Conservation (phyloP, 176 grass and related monocot species). For the Aegilops speltoides region DNA sequence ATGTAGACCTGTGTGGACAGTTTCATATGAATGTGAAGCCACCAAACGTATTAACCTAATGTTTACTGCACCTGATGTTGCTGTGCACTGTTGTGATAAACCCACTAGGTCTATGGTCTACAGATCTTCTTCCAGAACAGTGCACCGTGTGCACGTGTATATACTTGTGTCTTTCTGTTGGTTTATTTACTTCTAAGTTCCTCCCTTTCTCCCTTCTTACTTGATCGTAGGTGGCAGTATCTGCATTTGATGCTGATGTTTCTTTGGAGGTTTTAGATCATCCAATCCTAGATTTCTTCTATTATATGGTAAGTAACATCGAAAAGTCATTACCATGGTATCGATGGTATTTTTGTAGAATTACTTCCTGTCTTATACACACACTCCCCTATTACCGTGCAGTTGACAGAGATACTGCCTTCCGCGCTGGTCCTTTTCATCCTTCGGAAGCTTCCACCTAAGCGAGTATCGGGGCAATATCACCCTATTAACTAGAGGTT, state of each 20-base stretch:
- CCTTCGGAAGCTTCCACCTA: constrained; percentile 92
- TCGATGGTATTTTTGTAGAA: not conserved
- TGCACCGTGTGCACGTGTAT: not conserved
- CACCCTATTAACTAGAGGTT: constrained; percentile 75
- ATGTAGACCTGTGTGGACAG: constrained; percentile 29
- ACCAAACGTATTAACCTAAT: constrained; percentile 9
- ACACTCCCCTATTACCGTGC: constrained; percentile 9
- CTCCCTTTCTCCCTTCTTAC: not conserved
- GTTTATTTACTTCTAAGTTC: constrained; percentile 13
- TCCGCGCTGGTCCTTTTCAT: constrained; percentile 91
- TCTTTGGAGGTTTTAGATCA: constrained; percentile 92
- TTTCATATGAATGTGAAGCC: not conserved
- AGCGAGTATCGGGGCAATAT: constrained; percentile 75
- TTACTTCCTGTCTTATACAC: constrained; percentile 13
- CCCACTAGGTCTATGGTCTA: not conserved
- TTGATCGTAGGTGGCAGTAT: constrained; percentile 59
- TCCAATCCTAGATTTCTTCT: constrained; percentile 84
- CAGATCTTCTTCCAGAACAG: not conserved
- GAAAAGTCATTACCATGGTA: not conserved
- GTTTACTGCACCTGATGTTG: constrained; percentile 1
- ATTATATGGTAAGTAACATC: constrained; percentile 67
- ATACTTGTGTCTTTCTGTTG: not conserved
- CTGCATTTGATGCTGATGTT: constrained; percentile 68
- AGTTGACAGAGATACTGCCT: constrained; percentile 91
- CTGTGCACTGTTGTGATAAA: constrained; percentile 10